Evolutionary conservation across 208 protist species (phyloP).

Genomic region (Trichomonas vaginalis): DNA sequence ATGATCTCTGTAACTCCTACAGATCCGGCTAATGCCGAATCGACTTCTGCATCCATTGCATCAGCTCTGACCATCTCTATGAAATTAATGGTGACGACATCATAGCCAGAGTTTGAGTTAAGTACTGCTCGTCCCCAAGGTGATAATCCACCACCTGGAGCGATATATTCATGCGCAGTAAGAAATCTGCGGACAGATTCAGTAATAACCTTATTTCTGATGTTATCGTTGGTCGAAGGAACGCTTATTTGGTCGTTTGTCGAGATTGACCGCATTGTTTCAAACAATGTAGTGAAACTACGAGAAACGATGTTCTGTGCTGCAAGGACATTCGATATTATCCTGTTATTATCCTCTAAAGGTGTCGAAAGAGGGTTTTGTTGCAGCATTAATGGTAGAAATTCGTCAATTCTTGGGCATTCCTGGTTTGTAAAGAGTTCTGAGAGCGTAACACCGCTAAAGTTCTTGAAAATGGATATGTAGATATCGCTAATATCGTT

Average conservation of each 20-base stretch:
- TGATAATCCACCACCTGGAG: background rate
- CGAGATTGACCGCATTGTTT: background rate
- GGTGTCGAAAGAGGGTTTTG: background rate
- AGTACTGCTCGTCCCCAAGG: background rate
- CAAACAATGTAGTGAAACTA: background rate
- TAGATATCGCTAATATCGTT: background rate
- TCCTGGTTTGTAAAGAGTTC: background rate
- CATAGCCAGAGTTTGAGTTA: background rate
- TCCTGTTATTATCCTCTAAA: background rate
- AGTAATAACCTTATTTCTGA: background rate
- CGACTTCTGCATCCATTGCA: background rate
- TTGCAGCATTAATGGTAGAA: background rate
- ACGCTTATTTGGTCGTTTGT: background rate
- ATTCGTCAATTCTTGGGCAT: background rate
- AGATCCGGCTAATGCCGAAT: background rate
- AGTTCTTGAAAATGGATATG: background rate
- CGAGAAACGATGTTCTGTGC: background rate
- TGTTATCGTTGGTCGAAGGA: background rate
- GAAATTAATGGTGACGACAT: background rate
- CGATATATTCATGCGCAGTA: background rate
- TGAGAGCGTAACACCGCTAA: background rate
- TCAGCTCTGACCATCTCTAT: background rate
- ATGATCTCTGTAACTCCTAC: background rate
- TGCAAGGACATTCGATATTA: background rate
- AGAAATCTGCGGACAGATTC: background rate